Evolutionary conservation across 2,329 filamentous ascomycete genomes (phyloP), one percentile per base, ranked within the genome.

Genomic region (Herpotrichia juniperi): DNA sequence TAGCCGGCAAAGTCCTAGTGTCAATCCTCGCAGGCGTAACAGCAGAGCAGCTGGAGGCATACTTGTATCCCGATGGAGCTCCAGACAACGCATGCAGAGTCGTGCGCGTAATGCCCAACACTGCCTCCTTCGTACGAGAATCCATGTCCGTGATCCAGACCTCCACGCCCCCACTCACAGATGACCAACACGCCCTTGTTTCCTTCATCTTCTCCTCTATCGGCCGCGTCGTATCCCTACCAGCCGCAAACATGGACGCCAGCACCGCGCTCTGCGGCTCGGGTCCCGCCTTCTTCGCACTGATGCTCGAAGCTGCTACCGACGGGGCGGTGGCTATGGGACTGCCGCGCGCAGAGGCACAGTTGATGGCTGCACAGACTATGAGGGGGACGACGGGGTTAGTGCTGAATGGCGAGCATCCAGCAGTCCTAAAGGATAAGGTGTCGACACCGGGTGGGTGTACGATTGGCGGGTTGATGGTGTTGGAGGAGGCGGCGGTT

Each of bases 81-180:
- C 78, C 80, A 31, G 63, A 63, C n/a, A 73, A 75, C 32, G 61
- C 62, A n/a, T 89, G 84, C 73, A 79, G 83, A 35, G 81, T 94
- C 39, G 87, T 96, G 4, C 82, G 91, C 26, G 90, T 88, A 48
- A 91, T 96, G 84, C 91, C 91, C 62, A 96, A 96, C 77, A 93
- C 89, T 0, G 90, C 91, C 10, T 87, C 87, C 22, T 81, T 90
- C 43, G 88, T 96, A 51, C 79, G 90, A 42, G 87, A 96, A 74
- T 87, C 84, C 61, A 94, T 94, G 89, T 93, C 79, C 8, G 79
- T 94, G 48, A 88, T 96, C 60, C 86, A 85, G 42, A 85, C 81
- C 1, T 79, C 81, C 6, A 79, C 77, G 8, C 84, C 86, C 8
- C 81, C 86, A 2, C 77, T 90, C 12, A 78, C 81, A 4, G 67